phyloP scores from a whole-genome alignment of 202 grass and related monocot genomes.

The Saccharum hybrid region DNA sequence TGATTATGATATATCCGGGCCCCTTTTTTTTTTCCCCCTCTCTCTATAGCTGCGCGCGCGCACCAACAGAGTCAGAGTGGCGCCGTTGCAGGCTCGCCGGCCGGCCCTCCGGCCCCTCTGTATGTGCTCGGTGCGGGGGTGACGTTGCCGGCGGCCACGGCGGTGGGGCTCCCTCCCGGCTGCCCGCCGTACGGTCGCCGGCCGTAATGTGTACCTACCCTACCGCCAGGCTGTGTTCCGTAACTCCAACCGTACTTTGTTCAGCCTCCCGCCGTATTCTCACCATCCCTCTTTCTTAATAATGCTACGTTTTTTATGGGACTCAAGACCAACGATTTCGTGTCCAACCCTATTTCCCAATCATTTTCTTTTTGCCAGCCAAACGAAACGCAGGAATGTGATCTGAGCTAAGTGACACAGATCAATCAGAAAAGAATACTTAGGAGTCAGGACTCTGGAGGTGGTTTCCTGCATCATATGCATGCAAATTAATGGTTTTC shows the following conservation, averaged over 20 bases:
- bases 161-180: neutral
- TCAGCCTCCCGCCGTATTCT: neutral
- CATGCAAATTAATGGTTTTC: neutral
- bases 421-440: too few relatives aligned
- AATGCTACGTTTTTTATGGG: neutral
- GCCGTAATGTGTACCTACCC: neutral
- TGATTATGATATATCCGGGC: too few relatives aligned
- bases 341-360: too few relatives aligned
- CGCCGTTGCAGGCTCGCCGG: neutral
- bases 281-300: neutral
- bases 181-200: neutral
- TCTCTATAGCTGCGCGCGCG: too few relatives aligned
- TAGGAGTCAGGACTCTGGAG: neutral
- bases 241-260: neutral
- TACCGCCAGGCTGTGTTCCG: too few relatives aligned
- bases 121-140: neutral
- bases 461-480: too few relatives aligned
- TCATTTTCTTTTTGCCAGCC: too few relatives aligned
- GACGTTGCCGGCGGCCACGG: neutral
- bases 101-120: too few relatives aligned
- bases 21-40: too few relatives aligned
- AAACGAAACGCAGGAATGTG: too few relatives aligned
- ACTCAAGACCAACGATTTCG: neutral
- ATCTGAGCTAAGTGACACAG: too few relatives aligned
- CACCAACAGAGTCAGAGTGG: too few relatives aligned